Percentiles rank a stretch among this genome's conserved stretches.
Evolutionary conservation across 208 protist species (phyloP).

Genomic region (Crithidia bombi): DNA sequence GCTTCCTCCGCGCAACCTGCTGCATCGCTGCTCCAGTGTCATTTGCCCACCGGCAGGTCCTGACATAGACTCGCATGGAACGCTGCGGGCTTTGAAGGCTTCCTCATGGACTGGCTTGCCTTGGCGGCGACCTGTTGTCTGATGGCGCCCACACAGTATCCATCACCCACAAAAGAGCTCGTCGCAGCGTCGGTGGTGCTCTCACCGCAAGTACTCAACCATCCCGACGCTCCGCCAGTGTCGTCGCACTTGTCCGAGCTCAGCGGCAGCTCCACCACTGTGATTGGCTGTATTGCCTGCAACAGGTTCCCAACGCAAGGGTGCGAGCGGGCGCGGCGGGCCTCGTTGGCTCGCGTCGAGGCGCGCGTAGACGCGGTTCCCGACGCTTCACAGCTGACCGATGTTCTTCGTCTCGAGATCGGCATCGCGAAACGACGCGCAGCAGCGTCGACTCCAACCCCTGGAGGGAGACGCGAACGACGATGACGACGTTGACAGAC

Average conservation of each 20-base stretch:
- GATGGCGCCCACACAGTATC: constrained; percentile 51
- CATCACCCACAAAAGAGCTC: constrained; percentile 43
- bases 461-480: constrained; percentile 7
- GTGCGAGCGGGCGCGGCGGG: constrained; percentile 18
- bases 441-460: constrained; percentile 51
- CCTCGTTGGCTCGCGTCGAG: constrained; percentile 16
- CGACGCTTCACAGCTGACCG: constrained; percentile 26
- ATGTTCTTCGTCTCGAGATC: constrained; percentile 44
- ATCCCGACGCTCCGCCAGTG: constrained; percentile 13
- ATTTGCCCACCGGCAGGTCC: constrained; percentile 67
- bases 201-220: constrained; percentile 24
- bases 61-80: constrained; percentile 75
- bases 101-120: constrained; percentile 56
- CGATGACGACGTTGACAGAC: background rate
- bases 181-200: constrained; percentile 38
- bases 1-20: constrained; percentile 38
- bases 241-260: constrained; percentile 4
- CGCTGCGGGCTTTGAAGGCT: constrained; percentile 52
- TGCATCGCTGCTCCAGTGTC: constrained; percentile 81
- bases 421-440: constrained; percentile 74
- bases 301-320: constrained; percentile 16
- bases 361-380: background rate
- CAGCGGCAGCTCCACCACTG: constrained; percentile 37
- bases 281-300: constrained; percentile 23
- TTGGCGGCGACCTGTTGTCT: constrained; percentile 57